phyloP scores from a whole-genome alignment of 169 alveolate species.

The Cryptosporidium sp. region DNA sequence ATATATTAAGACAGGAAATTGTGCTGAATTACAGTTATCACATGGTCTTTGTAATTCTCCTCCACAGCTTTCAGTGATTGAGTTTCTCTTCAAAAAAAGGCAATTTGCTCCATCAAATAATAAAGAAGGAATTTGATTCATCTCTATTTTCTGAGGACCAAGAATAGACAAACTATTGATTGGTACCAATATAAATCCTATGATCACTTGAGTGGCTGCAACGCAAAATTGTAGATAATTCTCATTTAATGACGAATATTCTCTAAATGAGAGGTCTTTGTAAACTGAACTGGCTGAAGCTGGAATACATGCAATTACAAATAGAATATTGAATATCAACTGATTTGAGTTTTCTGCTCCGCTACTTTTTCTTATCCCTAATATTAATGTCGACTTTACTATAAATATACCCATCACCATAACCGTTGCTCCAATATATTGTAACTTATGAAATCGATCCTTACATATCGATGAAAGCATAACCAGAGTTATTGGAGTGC shows the following conservation, averaged over 20 bases:
- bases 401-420: conserved; percentile 78
- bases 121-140: conserved; percentile 28
- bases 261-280: conserved; percentile 78
- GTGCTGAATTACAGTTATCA: conserved; percentile 66
- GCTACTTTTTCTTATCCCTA: conserved; percentile 24
- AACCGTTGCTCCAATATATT: conserved; percentile 74
- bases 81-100: conserved; percentile 37
- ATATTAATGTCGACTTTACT: conserved; percentile 64
- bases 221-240: conserved; percentile 77
- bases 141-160: conserved; percentile 66
- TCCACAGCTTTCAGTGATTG: conserved; percentile 41
- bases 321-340: conserved; percentile 32
- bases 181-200: conserved; percentile 78
- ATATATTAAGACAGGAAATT: conserved; percentile 62
- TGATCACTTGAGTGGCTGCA: conserved; percentile 77
- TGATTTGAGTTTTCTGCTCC: conserved; percentile 19
- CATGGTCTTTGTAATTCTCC: conserved; percentile 64
- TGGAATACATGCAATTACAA: conserved; percentile 62
- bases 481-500: conserved; percentile 76
- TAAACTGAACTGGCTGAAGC: conserved; percentile 77
- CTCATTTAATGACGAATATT: conserved; percentile 68
- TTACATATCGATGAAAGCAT: conserved; percentile 48
- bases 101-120: conserved; percentile 64
- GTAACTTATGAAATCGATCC: conserved; percentile 76
- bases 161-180: conserved; percentile 75